These are phyloP conservation scores for Neocatenulostroma microsporum DNA, from an alignment of 2,329 filamentous ascomycete species.

Conservation along the genomic window DNA sequence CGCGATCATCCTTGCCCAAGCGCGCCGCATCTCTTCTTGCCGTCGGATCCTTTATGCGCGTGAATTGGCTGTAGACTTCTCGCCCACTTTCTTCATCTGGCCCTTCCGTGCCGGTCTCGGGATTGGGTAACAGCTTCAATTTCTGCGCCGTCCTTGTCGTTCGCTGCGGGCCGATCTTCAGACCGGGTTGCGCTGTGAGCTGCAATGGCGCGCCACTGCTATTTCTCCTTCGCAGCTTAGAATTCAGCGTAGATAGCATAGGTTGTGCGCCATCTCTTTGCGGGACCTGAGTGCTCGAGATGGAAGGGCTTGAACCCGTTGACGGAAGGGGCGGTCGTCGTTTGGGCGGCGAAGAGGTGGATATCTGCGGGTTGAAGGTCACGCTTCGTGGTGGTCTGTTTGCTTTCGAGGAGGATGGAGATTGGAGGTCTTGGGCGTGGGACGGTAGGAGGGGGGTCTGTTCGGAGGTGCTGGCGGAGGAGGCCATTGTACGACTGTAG, in stretches of 20 bases:
- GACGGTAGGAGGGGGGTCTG: constrained; percentile 12
- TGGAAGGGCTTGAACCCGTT: constrained; percentile 22
- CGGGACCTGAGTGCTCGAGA: constrained; percentile 30
- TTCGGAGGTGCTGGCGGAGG: not conserved
- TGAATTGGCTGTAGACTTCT: constrained; percentile 97
- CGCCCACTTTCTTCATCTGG: constrained; percentile 82
- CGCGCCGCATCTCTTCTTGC: constrained; percentile 86
- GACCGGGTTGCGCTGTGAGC: constrained; percentile 33
- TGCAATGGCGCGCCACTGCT: constrained; percentile 60
- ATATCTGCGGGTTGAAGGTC: constrained; percentile 63
- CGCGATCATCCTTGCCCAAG: constrained; percentile 85
- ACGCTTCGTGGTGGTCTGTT: constrained; percentile 53
- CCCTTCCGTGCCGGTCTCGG: constrained; percentile 68
- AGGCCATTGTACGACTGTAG: constrained; percentile 5
- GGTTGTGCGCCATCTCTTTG: constrained; percentile 40
- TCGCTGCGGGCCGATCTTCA: constrained; percentile 79
- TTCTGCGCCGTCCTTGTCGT: constrained; percentile 96
- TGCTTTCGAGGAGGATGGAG: constrained; percentile 7
- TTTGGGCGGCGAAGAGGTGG: constrained; percentile 36
- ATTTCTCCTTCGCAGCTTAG: constrained; percentile 76
- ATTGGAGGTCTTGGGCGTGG: constrained; percentile 6
- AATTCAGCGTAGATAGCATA: constrained; percentile 74
- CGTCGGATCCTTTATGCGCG: constrained; percentile 91
- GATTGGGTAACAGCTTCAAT: constrained; percentile 90
- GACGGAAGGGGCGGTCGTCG: constrained; percentile 28